These are phyloP conservation scores for Porcisia deanei DNA, from an alignment of 208 protist species.

Conservation along the genomic window DNA sequence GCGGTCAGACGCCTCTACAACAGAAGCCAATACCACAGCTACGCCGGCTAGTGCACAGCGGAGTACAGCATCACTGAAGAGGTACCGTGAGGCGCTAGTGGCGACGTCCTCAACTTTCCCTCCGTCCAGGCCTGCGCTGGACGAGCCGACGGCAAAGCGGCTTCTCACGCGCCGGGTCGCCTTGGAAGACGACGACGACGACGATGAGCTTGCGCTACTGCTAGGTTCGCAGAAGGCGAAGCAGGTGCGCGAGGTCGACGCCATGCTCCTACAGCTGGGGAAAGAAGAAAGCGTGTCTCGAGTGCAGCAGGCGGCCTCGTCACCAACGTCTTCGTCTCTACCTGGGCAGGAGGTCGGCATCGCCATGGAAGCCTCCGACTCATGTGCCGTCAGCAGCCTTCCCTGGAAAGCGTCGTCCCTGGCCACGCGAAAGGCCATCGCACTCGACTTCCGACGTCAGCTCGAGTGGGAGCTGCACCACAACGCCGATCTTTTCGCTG, in stretches of 20 bases:
- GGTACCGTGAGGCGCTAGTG: not conserved
- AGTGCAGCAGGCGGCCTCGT: slow-evolving; percentile 8
- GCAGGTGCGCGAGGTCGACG: slow-evolving; percentile 36
- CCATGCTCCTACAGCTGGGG: slow-evolving; percentile 8
- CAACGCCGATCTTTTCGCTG: slow-evolving; percentile 40
- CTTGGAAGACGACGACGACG: slow-evolving; percentile 51
- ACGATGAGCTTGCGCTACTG: slow-evolving; percentile 80
- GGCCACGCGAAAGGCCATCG: slow-evolving; percentile 29
- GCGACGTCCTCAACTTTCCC: not conserved
- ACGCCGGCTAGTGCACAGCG: not conserved
- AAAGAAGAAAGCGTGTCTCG: not conserved
- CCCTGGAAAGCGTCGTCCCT: slow-evolving; percentile 56
- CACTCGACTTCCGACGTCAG: slow-evolving; percentile 61
- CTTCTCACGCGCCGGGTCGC: slow-evolving; percentile 9
- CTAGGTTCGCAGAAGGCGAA: slow-evolving; percentile 60
- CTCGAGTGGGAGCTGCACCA: slow-evolving; percentile 64
- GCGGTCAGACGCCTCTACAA: not conserved
- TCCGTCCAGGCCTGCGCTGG: not conserved
- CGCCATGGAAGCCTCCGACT: not conserved
- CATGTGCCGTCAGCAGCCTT: slow-evolving; percentile 40
- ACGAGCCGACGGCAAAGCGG: slow-evolving; percentile 8
- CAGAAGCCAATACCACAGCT: not conserved
- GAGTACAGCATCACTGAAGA: not conserved
- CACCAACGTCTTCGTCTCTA: not conserved
- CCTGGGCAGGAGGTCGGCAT: not conserved